phyloP scores from a whole-genome alignment of 257 asterid genomes.

The Haberlea rhodopensis region DNA sequence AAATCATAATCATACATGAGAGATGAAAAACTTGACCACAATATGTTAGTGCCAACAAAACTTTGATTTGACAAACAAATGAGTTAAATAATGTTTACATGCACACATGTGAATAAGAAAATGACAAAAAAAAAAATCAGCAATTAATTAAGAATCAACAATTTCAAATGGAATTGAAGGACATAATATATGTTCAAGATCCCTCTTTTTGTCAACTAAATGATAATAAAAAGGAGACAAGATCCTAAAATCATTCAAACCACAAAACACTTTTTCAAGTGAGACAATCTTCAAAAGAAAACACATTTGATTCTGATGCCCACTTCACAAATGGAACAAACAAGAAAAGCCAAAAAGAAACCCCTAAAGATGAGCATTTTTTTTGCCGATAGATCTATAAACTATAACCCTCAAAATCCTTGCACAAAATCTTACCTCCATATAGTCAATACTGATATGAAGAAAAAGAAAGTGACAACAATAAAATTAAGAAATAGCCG shows the following conservation, averaged over 20 bases:
- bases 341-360: conserved; percentile 49
- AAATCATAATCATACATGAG: too few relatives aligned
- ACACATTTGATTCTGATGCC: conserved; percentile 30
- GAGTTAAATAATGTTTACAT: neutral
- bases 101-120: neutral
- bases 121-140: neutral
- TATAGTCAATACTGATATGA: neutral
- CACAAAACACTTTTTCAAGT: conserved; percentile 26
- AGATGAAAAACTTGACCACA: too few relatives aligned
- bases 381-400: conserved; percentile 36
- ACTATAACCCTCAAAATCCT: neutral
- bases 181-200: conserved; percentile 33
- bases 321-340: conserved; percentile 45
- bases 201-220: conserved; percentile 34
- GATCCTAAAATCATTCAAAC: conserved; percentile 47
- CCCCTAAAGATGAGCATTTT: conserved; percentile 36
- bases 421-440: neutral
- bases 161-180: conserved; percentile 13
- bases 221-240: conserved; percentile 40
- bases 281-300: conserved; percentile 35
- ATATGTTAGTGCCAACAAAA: neutral
- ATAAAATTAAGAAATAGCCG: neutral
- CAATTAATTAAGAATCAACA: conserved; percentile 4
- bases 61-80: neutral
- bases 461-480: neutral